Conservation (phyloP, 306 rosid genomes). For the Elaeagnus macrophylla region DNA sequence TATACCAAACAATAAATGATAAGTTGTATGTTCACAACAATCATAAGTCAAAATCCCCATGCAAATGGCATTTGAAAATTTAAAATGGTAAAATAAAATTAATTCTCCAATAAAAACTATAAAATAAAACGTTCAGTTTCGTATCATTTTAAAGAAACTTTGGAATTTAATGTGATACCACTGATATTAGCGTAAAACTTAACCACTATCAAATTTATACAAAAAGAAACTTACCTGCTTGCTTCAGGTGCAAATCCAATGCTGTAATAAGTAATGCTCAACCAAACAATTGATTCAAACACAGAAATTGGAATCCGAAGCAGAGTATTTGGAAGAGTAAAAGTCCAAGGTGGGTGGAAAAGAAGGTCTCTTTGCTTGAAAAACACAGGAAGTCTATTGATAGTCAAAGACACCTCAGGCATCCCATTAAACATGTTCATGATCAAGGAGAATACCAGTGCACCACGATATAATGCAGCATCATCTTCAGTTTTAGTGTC, state of each 20-base stretch:
- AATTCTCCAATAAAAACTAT: no score
- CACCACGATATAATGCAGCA: constrained; percentile 45
- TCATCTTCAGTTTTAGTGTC: constrained; percentile 28
- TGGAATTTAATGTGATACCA: no score
- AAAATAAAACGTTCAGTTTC: neutral
- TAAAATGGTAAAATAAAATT: neutral
- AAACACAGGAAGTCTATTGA: constrained; percentile 49
- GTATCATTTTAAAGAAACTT: no score
- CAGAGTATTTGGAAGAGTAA: constrained; percentile 52
- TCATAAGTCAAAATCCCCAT: no score
- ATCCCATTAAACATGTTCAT: constrained; percentile 47
- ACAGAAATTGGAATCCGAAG: constrained; percentile 42
- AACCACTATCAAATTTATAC: no score
- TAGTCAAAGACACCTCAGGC: constrained; percentile 48
- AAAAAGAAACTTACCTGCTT: constrained; percentile 22
- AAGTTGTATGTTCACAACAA: no score
- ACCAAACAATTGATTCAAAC: constrained; percentile 47
- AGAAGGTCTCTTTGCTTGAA: constrained; percentile 51
- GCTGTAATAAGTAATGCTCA: constrained; percentile 48
- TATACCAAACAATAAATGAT: no score
- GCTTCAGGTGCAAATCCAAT: constrained; percentile 57
- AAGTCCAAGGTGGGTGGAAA: constrained; percentile 56
- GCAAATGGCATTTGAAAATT: neutral
- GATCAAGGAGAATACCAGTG: constrained; percentile 35
- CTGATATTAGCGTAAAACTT: no score